These are phyloP conservation scores for Ilyonectria sp. DNA, from an alignment of 2,329 filamentous ascomycete genomes.

Conservation along the genomic window DNA sequence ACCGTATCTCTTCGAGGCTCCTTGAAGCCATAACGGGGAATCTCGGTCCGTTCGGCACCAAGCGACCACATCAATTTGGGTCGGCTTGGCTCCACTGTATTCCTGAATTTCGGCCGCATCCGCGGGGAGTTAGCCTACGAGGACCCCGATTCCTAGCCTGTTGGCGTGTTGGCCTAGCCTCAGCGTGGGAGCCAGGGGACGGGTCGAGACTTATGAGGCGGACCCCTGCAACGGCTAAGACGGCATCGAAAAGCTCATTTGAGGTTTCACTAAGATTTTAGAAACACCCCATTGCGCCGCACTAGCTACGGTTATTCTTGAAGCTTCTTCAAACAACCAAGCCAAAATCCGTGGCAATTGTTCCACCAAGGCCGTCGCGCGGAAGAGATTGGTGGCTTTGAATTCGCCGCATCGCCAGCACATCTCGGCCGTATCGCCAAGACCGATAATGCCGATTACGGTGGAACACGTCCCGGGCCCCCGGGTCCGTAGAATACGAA, in stretches of 20 bases:
- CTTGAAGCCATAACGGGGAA: constrained; percentile 25
- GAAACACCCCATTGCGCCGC: constrained; percentile 14
- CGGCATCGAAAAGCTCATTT: constrained; percentile 15
- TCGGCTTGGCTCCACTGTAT: constrained; percentile 1
- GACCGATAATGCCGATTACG: not conserved
- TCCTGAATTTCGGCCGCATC: constrained; percentile 25
- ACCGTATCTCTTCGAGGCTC: constrained; percentile 16
- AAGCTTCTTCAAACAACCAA: constrained; percentile 9
- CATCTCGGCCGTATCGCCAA: not conserved
- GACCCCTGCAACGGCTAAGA: constrained; percentile 24
- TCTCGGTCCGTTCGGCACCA: constrained; percentile 20
- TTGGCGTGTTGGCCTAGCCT: not conserved
- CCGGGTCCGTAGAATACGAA: not conserved
- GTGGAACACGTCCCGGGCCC: not conserved
- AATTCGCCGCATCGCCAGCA: not conserved
- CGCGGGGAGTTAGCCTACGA: constrained; percentile 6
- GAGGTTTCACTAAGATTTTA: not conserved
- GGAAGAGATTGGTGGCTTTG: not conserved
- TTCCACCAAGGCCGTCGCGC: not conserved
- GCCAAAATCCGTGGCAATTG: not conserved
- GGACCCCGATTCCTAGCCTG: not conserved
- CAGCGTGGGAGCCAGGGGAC: not conserved
- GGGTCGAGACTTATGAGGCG: not conserved
- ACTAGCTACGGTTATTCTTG: not conserved
- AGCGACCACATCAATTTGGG: constrained; percentile 4